A percentile compares a stretch with the other conserved stretches of the same genome.
These are phyloP conservation scores for Trichoderma koningiopsis DNA, from an alignment of 2,329 filamentous ascomycete genomes.

Conservation along the genomic window DNA sequence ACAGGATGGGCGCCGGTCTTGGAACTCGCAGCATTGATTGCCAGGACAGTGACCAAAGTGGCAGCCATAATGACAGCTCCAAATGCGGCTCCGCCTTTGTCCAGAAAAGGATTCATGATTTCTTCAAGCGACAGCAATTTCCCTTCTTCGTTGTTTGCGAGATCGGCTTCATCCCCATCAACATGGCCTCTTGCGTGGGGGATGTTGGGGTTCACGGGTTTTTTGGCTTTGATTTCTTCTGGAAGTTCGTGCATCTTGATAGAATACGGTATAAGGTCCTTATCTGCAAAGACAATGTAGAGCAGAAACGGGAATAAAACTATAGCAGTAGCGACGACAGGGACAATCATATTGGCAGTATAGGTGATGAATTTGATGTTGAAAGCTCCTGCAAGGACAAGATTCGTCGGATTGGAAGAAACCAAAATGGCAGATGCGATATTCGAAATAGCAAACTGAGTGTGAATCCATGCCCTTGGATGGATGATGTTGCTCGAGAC, in stretches of 20 bases:
- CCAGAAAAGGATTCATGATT: conserved; percentile 74
- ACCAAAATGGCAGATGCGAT: conserved; percentile 75
- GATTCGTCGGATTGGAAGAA: conserved; percentile 76
- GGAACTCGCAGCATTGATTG: conserved; percentile 63
- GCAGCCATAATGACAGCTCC: conserved; percentile 67
- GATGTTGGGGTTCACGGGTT: conserved; percentile 73
- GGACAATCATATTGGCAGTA: conserved; percentile 77
- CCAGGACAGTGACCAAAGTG: conserved; percentile 66
- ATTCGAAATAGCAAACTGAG: conserved; percentile 72
- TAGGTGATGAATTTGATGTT: conserved; percentile 71
- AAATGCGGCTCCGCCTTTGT: conserved; percentile 65
- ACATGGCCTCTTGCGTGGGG: conserved; percentile 61
- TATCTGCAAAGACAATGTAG: conserved; percentile 67
- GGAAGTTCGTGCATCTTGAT: conserved; percentile 71
- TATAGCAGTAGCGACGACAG: conserved; percentile 67
- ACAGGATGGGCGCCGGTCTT: conserved; percentile 57
- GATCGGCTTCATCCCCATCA: conserved; percentile 52
- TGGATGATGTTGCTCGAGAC: conserved; percentile 73
- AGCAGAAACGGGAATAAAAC: conserved; percentile 70
- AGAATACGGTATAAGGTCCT: conserved; percentile 62
- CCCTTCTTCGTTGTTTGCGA: conserved; percentile 51
- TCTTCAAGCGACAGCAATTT: conserved; percentile 67
- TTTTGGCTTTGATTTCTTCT: conserved; percentile 54
- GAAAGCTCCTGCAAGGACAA: conserved; percentile 73
- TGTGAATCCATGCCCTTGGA: conserved; percentile 72